Evolutionary conservation across 176 grass and related monocot genomes (phyloP).

Genomic region (Stipa capillata): DNA sequence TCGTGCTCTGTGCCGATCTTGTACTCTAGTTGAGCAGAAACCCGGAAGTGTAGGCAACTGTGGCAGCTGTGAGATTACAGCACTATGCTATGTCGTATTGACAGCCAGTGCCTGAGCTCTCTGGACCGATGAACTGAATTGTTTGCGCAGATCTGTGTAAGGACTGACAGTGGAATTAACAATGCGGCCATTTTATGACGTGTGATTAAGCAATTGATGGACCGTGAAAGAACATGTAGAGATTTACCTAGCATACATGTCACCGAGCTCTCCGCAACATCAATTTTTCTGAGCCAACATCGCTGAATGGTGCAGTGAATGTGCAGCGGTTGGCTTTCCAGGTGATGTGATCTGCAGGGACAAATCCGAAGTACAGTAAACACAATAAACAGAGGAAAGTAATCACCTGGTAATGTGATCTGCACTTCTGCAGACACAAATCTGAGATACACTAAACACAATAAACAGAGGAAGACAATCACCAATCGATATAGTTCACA

Average conservation of each 20-base stretch:
- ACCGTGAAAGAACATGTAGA: background rate
- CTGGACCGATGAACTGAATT: background rate
- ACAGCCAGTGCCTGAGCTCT: too few species aligned
- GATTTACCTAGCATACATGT: background rate
- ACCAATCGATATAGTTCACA: too few species aligned
- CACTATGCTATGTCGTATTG: too few species aligned
- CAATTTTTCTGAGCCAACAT: background rate
- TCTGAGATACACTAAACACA: background rate
- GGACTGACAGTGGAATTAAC: background rate
- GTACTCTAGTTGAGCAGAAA: background rate
- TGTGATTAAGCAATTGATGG: background rate
- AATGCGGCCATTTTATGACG: background rate
- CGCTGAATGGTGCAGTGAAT: background rate
- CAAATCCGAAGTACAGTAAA: background rate
- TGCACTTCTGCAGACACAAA: background rate
- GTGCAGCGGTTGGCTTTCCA: background rate
- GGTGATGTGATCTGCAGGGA: background rate
- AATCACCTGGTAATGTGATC: background rate
- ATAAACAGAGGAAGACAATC: background rate
- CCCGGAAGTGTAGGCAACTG: background rate
- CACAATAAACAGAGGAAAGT: background rate
- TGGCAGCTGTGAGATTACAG: background rate
- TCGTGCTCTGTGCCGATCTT: background rate
- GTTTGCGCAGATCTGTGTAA: background rate
- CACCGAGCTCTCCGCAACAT: background rate